Evolutionary conservation across 23 red algal species (phyloP), one percentile per base, ranked within the genome.

Genomic region (Gracilaria domingensis): DNA sequence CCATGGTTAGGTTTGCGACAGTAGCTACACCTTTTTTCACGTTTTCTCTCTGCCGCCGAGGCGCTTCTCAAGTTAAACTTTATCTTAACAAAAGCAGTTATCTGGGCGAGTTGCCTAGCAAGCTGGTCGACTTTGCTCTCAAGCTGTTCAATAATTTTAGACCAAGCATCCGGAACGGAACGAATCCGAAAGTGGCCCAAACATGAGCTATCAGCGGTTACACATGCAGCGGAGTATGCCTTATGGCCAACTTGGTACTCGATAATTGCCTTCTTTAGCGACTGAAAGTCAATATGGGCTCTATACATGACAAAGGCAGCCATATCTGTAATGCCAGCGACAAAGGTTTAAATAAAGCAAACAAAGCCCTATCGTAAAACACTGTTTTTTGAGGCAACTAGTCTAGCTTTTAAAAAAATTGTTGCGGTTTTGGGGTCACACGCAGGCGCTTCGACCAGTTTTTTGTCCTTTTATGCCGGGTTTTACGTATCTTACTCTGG

Each of bases 291-390:
- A 29, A 8, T 38, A 1, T 39, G 23, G 1, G 42, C 11, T 33
- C 83, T 1, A 54, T 72, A 87, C 67, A 87, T 75, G 8, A 87
- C 26, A n/a, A 74, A 87, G 6, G 17, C 34, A 50, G 64, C 39
- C 67, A 87, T 45, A 1, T 70, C 36, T 23, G 14, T 53, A 29
- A 65, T 48, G 21, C 23, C 37, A n/a, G 38, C 0, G 40, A 87
- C 64, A 0, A 4, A 8, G 0, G 74, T 75, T 0, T 65, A 2
- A 72, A 87, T 1, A 9, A 37, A 53, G 65, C 61, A 38, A 87
- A 72, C 9, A 0, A 32, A 51, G 59, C 67, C 42, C 17, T 87
- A 20, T 87, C 0, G 38, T 71, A 60, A 38, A 87, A 75, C 4
- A 64, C 5, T 50, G 51, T 0, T 33, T 36, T 49, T 18, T 49